Evolutionary conservation across 148 eudicot genomes (phyloP).

Genomic region (Agrostemma githago): DNA sequence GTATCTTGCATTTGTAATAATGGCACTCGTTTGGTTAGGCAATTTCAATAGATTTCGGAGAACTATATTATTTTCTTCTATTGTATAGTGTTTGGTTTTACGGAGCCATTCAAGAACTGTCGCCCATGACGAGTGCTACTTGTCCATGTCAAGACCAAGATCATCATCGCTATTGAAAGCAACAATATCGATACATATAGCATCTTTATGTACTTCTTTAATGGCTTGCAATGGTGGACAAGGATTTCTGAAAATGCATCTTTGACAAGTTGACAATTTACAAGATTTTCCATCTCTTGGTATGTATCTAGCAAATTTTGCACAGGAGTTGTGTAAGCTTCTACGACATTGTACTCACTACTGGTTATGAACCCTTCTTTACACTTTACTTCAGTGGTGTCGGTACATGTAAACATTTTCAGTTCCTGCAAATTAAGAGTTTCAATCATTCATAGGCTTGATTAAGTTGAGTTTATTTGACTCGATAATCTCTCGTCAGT

Average conservation of each 20-base stretch:
- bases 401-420: conserved; percentile 49
- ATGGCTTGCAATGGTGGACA: conserved; percentile 51
- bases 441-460: background rate
- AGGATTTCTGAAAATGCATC: conserved; percentile 54
- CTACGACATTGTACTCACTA: conserved; percentile 28
- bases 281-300: conserved; percentile 56
- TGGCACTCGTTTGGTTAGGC: background rate
- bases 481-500: background rate
- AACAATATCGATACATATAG: conserved; percentile 43
- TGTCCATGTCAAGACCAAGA: conserved; percentile 44
- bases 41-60: background rate
- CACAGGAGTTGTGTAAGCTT: conserved; percentile 48
- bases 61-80: background rate
- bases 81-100: conserved; percentile 23
- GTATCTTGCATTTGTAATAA: background rate
- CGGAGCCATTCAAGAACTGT: conserved; percentile 19
- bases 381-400: background rate
- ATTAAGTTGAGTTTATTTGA: background rate
- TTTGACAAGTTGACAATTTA: conserved; percentile 55
- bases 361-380: conserved; percentile 26
- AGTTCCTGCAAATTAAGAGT: conserved; percentile 30
- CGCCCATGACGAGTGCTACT: conserved; percentile 28
- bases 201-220: conserved; percentile 38
- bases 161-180: conserved; percentile 45
- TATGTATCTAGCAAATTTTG: conserved; percentile 52